Conservation (phyloP, 352 stramenopile species). For the Phytophthora multivora region DNA sequence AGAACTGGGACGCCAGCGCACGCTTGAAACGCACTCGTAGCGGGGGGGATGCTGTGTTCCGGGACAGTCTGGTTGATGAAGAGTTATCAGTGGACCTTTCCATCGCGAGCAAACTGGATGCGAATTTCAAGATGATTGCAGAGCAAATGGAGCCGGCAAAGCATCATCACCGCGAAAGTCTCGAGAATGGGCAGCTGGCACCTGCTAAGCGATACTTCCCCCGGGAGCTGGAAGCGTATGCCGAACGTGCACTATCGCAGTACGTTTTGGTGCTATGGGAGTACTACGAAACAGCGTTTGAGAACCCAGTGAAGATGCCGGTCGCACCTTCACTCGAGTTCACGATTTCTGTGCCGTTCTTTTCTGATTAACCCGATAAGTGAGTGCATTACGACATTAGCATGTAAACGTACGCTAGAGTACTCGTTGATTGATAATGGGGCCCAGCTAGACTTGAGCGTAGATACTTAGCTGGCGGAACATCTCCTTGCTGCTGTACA, state of each 20-base stretch:
- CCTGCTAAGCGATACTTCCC: constrained; percentile 58
- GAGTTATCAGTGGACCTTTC: constrained; percentile 83
- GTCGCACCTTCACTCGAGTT: constrained; percentile 79
- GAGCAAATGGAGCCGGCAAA: constrained; percentile 61
- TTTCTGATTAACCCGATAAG: constrained; percentile 52
- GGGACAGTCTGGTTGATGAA: constrained; percentile 75
- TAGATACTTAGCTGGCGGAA: constrained; percentile 80
- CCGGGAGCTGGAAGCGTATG: constrained; percentile 70
- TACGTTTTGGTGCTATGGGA: constrained; percentile 83
- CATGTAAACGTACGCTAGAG: constrained; percentile 25
- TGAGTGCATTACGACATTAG: constrained; percentile 32
- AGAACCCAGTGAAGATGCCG: constrained; percentile 50
- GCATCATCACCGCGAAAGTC: constrained; percentile 2
- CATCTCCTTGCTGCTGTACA: constrained; percentile 80
- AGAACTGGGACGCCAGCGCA: constrained; percentile 70
- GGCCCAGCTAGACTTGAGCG: constrained; percentile 51
- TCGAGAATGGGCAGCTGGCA: constrained; percentile 3
- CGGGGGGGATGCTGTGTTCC: constrained; percentile 64
- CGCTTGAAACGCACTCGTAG: constrained; percentile 47
- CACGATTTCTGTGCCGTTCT: constrained; percentile 74
- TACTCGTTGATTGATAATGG: constrained; percentile 19
- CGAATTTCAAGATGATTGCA: constrained; percentile 87
- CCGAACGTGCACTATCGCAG: constrained; percentile 69
- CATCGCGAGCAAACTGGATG: constrained; percentile 83
- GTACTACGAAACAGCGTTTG: constrained; percentile 81